These are phyloP conservation scores for Mycena belliarum DNA, from an alignment of 768 basidiomycete genomes.

Conservation along the genomic window DNA sequence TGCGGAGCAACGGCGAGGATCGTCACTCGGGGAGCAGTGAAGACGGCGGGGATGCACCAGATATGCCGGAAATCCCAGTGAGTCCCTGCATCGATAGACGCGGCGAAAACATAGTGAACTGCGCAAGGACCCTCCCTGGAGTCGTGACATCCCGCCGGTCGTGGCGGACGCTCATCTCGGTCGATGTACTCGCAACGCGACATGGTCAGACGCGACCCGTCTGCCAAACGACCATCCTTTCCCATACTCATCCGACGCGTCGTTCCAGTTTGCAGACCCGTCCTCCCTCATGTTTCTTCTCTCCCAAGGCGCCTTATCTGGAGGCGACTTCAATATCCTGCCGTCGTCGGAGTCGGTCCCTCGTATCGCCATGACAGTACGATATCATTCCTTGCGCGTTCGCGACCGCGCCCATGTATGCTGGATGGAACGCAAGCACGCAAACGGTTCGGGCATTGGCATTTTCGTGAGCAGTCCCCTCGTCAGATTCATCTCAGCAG, in stretches of 20 bases:
- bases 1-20: neutral
- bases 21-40: neutral
- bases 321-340: constrained; percentile 18
- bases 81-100: neutral
- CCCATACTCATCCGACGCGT: constrained; percentile 9
- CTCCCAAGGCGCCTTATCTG: constrained; percentile 30
- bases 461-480: constrained; percentile 32
- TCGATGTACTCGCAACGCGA: constrained; percentile 11
- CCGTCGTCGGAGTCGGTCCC: constrained; percentile 16
- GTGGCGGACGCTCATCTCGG: constrained; percentile 9
- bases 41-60: neutral
- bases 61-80: neutral
- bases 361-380: constrained; percentile 15
- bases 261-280: constrained; percentile 31
- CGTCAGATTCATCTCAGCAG: neutral
- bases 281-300: constrained; percentile 35
- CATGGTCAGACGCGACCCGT: constrained; percentile 15
- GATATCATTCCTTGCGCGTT: constrained; percentile 7
- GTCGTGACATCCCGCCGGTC: neutral
- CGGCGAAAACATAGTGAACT: neutral
- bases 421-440: constrained; percentile 24
- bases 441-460: constrained; percentile 31
- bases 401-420: constrained; percentile 32
- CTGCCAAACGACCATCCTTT: neutral
- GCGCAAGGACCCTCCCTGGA: neutral